Evolutionary conservation across 169 alveolate species (phyloP).

Genomic region (Neospora caninum): DNA sequence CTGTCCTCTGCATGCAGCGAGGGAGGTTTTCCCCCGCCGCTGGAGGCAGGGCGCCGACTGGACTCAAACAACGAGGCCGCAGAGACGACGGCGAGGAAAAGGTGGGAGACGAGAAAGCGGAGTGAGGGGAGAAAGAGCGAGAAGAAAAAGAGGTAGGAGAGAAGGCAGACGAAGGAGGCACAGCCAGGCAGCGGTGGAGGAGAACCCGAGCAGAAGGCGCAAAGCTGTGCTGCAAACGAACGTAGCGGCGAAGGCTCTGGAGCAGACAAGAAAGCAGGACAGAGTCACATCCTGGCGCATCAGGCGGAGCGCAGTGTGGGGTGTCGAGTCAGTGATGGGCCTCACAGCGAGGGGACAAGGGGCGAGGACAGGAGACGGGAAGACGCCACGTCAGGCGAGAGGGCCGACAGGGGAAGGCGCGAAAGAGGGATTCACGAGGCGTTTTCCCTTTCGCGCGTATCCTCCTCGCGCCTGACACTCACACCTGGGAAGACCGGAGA

Average conservation of each 20-base stretch:
- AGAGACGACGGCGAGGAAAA: background rate
- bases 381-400: no score
- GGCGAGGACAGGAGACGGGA: no score
- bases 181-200: conserved; percentile 29
- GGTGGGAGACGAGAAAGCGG: background rate
- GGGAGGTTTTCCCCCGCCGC: background rate
- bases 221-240: conserved; percentile 31
- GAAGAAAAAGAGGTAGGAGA: background rate
- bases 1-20: background rate
- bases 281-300: background rate
- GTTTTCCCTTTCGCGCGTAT: no score
- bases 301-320: no score
- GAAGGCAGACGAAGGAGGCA: background rate
- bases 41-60: background rate
- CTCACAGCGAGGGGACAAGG: no score
- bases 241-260: conserved; percentile 42
- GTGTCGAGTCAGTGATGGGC: no score
- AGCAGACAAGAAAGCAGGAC: background rate
- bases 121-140: background rate
- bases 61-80: no score
- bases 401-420: no score
- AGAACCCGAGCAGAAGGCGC: conserved; percentile 43
- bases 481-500: no score
- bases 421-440: no score
- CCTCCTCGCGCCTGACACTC: no score